A percentile compares a stretch with the other conserved stretches of the same genome.
These are phyloP conservation scores for Thymus quinquecostatus DNA, from an alignment of 257 asterid species.

Conservation along the genomic window DNA sequence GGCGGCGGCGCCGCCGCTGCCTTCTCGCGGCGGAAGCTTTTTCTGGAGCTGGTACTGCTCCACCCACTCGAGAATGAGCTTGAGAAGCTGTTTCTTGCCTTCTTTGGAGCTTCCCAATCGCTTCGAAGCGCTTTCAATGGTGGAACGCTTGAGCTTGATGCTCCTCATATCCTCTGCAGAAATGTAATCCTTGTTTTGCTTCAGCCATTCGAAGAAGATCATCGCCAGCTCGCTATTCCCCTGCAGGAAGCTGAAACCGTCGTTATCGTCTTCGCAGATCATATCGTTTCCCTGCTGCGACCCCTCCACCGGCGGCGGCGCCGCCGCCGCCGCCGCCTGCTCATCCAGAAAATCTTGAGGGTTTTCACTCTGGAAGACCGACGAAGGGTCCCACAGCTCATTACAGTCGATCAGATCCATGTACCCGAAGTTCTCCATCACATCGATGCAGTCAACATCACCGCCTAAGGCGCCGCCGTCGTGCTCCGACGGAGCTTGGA, in stretches of 20 bases:
- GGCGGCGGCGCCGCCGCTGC: background rate
- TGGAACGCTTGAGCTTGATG: conserved; percentile 78
- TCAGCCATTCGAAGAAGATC: conserved; percentile 84
- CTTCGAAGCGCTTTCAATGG: conserved; percentile 75
- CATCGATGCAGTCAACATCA: conserved; percentile 52
- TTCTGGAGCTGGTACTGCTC: conserved; percentile 73
- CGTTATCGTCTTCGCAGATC: conserved; percentile 15
- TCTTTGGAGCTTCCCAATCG: conserved; percentile 67
- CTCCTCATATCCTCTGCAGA: conserved; percentile 85
- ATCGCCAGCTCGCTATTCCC: conserved; percentile 65
- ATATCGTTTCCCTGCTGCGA: background rate
- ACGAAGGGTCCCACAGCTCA: conserved; percentile 75
- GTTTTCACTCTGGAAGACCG: conserved; percentile 56
- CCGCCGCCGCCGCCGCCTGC: background rate
- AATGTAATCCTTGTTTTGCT: conserved; percentile 71
- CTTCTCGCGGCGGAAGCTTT: conserved; percentile 38
- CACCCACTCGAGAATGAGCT: conserved; percentile 86
- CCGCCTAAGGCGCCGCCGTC: conserved; percentile 17
- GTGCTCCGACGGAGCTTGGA: conserved; percentile 33
- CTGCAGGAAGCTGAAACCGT: conserved; percentile 48
- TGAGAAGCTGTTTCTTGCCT: conserved; percentile 75
- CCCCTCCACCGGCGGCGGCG: background rate
- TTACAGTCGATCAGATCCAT: conserved; percentile 69
- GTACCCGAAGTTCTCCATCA: conserved; percentile 68
- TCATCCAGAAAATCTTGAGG: conserved; percentile 31